Conservation (phyloP, 257 asterid species). For the Mitragyna speciosa region DNA sequence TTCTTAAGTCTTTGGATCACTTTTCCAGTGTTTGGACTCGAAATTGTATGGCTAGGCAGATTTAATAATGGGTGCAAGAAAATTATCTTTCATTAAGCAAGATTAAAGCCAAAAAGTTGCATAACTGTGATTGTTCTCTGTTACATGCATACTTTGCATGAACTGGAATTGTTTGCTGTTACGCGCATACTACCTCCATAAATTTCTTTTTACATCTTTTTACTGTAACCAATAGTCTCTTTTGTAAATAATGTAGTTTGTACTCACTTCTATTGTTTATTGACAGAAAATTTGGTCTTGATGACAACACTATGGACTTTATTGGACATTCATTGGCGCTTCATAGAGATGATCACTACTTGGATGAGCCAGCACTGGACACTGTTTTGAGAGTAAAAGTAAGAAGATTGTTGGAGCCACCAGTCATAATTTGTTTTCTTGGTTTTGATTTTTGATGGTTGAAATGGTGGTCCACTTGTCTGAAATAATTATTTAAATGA, state of each 20-base stretch:
- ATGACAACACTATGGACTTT: conserved; percentile 88
- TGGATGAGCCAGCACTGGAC: conserved; percentile 83
- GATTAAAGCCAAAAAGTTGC: no score
- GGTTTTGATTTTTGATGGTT: conserved; percentile 2
- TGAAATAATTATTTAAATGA: conserved; percentile 19
- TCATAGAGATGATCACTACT: conserved; percentile 83
- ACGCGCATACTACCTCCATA: background rate
- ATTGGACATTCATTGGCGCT: conserved; percentile 93
- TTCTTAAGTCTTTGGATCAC: no score
- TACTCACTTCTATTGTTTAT: background rate
- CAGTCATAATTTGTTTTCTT: background rate
- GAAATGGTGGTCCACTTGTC: background rate
- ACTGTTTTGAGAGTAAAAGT: conserved; percentile 93
- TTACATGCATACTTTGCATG: no score
- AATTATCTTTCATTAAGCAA: no score
- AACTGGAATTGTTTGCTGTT: no score
- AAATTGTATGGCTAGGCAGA: no score
- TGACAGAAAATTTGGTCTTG: conserved; percentile 87
- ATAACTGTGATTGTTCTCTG: no score
- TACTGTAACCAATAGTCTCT: background rate
- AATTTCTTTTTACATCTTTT: background rate
- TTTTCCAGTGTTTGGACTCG: no score
- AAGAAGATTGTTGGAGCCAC: conserved; percentile 3
- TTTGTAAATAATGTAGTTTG: background rate
- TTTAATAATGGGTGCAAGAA: no score